phyloP scores from a whole-genome alignment of 2,329 filamentous ascomycete species.

The Sporothrix brunneoviolacea region DNA sequence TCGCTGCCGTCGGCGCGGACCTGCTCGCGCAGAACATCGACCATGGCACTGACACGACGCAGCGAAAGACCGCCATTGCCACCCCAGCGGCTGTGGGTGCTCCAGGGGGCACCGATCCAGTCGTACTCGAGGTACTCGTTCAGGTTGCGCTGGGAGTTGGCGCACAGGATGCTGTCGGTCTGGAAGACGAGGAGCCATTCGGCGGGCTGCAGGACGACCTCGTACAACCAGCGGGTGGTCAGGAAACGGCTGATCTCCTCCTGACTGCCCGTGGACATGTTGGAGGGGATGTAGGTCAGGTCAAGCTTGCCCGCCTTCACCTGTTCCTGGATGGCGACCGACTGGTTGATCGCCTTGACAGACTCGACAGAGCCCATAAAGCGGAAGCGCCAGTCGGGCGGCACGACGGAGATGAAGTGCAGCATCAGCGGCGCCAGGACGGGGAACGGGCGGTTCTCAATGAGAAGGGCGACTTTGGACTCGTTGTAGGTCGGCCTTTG shows the following conservation, averaged over 20 bases:
- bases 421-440: slow-evolving; percentile 47
- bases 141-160: slow-evolving; percentile 40
- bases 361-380: slow-evolving; percentile 47
- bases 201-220: slow-evolving; percentile 39
- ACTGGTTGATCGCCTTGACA: slow-evolving; percentile 38
- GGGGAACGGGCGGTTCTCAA: slow-evolving; percentile 45
- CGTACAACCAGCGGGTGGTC: slow-evolving; percentile 47
- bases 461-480: slow-evolving; percentile 48
- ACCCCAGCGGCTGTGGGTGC: slow-evolving; percentile 34
- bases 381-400: slow-evolving; percentile 50
- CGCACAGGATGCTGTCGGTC: slow-evolving; percentile 50
- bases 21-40: slow-evolving; percentile 45
- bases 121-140: slow-evolving; percentile 47
- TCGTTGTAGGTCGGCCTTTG: slow-evolving; percentile 36
- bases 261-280: slow-evolving; percentile 43
- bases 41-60: slow-evolving; percentile 45
- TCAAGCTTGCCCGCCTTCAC: slow-evolving; percentile 41
- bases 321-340: slow-evolving; percentile 39
- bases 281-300: slow-evolving; percentile 43
- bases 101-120: slow-evolving; percentile 49
- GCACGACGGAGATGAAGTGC: slow-evolving; percentile 50
- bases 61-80: slow-evolving; percentile 48
- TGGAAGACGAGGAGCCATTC: slow-evolving; percentile 51
- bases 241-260: slow-evolving; percentile 48
- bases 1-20: slow-evolving; percentile 36